These are phyloP conservation scores for Stentor roeselii DNA, from an alignment of 73 alveolate genomes.

Conservation along the genomic window DNA sequence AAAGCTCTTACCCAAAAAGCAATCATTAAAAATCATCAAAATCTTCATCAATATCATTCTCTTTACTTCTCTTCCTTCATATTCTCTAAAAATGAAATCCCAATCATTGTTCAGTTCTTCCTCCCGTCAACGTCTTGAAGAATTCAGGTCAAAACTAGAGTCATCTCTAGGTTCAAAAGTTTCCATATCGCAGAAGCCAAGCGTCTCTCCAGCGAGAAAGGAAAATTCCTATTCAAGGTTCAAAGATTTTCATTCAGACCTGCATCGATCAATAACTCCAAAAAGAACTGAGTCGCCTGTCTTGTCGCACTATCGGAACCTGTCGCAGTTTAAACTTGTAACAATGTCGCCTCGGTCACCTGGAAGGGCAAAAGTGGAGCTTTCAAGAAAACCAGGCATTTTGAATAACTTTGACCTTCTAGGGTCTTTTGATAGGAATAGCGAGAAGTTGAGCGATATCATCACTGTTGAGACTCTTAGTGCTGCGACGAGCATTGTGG, in stretches of 20 bases:
- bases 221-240: background rate
- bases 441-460: background rate
- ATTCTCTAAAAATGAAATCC: background rate
- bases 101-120: background rate
- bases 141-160: background rate
- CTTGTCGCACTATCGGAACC: background rate
- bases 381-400: background rate
- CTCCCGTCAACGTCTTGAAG: background rate
- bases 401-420: background rate
- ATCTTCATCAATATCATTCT: too few relatives aligned
- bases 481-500: background rate
- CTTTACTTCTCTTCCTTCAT: too few relatives aligned
- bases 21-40: too few relatives aligned
- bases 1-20: too few relatives aligned
- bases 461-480: background rate
- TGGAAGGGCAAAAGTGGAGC: background rate
- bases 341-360: background rate
- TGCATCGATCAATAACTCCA: background rate
- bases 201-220: background rate
- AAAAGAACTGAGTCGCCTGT: background rate
- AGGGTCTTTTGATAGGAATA: background rate
- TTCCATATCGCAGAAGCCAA: background rate
- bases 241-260: background rate
- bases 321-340: background rate
- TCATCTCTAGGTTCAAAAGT: background rate